Evolutionary conservation across 2,329 filamentous ascomycete genomes (phyloP), one percentile per base, ranked within the genome.

Genomic region (Nemania sp.): DNA sequence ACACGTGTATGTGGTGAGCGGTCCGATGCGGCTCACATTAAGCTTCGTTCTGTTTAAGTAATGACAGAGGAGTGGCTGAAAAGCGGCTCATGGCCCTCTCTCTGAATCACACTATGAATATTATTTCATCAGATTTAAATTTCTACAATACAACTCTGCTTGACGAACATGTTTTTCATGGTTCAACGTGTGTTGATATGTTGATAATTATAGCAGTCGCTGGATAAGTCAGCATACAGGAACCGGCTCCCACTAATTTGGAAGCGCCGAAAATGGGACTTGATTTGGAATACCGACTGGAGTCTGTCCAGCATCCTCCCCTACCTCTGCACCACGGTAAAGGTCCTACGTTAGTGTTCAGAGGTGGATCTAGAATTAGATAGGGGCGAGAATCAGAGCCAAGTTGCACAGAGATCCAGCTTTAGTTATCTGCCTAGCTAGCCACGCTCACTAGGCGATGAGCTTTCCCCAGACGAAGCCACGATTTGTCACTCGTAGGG

Each of bases 281-380:
- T 11, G 11, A 58, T 58, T 58, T 58, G 56, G 52, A 58, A 58
- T 58, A 45, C 48, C 24, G 56, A 44, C 34, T 45, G 23, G 36
- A 58, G 41, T 40, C 24, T 23, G 46, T 26, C 48, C 28, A 45
- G 54, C 43, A 43, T 22, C 33, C 47, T 45, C 49, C 53, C 26
- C 41, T 28, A 37, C 23, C 49, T 33, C 28, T 48, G 2, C 39
- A 39, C n/a, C 24, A 11, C 9, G 8, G 22, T 9, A 11, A 43
- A 15, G 20, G 5, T 19, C 36, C 28, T 26, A 26, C 42, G 17
- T 26, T 42, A 28, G 15, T 24, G 26, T 31, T 20, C 24, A 41
- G 23, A 43, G 15, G 26, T 26, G 34, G 19, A 40, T 8, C 8
- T 20, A 39, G 31, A 36, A 17, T 23, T 11, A 24, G 20, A 56